A percentile compares a stretch with the other conserved stretches of the same genome.
phyloP scores from a whole-genome alignment of 257 asterid species.

The Nicotiana paniculata region DNA sequence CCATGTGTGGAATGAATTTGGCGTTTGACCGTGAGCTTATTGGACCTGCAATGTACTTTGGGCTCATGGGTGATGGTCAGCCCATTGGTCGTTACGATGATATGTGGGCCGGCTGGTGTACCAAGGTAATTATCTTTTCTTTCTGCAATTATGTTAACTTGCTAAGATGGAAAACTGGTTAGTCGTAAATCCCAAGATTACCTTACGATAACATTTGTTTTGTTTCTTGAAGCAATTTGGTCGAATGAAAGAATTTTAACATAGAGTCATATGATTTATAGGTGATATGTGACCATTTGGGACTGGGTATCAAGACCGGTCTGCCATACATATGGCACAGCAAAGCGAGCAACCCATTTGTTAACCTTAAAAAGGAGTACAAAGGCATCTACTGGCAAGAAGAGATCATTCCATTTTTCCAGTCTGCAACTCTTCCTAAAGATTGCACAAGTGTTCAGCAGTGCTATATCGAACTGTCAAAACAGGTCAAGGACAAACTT shows the following conservation, averaged over 20 bases:
- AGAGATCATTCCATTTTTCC: conserved; percentile 21
- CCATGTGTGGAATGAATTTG: conserved; percentile 22
- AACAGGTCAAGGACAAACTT: conserved; percentile 19
- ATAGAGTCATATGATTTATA: not conserved
- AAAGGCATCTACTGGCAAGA: conserved; percentile 20
- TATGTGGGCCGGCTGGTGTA: conserved; percentile 22
- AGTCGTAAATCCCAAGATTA: not conserved
- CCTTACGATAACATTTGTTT: not conserved
- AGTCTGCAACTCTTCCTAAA: conserved; percentile 13
- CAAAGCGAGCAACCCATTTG: conserved; percentile 18
- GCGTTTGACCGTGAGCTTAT: conserved; percentile 17
- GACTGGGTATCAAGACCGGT: conserved; percentile 16
- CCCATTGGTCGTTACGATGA: conserved; percentile 19
- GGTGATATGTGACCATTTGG: conserved; percentile 20
- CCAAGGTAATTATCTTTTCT: conserved; percentile 6
- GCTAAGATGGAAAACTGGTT: not conserved
- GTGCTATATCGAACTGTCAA: conserved; percentile 15
- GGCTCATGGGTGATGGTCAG: conserved; percentile 23
- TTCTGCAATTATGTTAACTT: not conserved
- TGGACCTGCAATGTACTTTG: conserved; percentile 22
- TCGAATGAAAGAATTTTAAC: not conserved
- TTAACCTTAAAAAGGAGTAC: conserved; percentile 17
- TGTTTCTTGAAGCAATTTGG: not conserved
- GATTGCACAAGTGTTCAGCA: conserved; percentile 16
- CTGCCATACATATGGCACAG: conserved; percentile 23